Evolutionary conservation across 2,329 filamentous ascomycete genomes (phyloP).

Genomic region (Monilinia fructigena): DNA sequence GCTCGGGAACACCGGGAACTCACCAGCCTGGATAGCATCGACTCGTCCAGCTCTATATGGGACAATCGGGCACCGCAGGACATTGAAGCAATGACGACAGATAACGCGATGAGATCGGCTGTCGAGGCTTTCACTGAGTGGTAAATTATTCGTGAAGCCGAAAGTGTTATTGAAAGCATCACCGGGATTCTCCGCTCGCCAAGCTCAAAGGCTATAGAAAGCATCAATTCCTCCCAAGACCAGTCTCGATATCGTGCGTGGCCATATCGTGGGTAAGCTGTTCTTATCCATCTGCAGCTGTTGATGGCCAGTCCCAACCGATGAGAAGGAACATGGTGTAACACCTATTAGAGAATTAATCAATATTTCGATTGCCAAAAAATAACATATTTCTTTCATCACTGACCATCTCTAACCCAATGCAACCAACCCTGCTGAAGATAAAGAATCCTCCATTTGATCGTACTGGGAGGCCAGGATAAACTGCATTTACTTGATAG

Average conservation of each 20-base stretch:
- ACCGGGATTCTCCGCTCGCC: conserved; percentile 48
- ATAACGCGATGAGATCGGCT: conserved; percentile 28
- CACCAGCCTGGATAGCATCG: conserved; percentile 30
- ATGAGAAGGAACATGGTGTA: conserved; percentile 3
- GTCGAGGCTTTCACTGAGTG: conserved; percentile 17
- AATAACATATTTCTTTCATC: background rate
- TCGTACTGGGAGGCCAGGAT: conserved; percentile 12
- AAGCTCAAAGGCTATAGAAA: conserved; percentile 28
- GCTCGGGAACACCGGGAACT: conserved; percentile 30
- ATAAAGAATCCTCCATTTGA: background rate
- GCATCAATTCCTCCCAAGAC: conserved; percentile 56
- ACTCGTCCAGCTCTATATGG: conserved; percentile 30
- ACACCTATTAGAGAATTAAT: background rate
- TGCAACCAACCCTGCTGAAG: background rate
- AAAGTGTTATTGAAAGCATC: conserved; percentile 34
- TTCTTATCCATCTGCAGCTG: conserved; percentile 55
- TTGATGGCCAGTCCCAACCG: background rate
- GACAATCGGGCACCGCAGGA: conserved; percentile 17
- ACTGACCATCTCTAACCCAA: conserved; percentile 8
- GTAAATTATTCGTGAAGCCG: background rate
- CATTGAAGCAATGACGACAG: background rate
- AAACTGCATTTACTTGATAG: background rate
- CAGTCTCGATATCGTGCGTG: conserved; percentile 46
- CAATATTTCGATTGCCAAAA: background rate
- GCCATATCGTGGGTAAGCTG: conserved; percentile 63